Evolutionary conservation across 768 basidiomycete genomes (phyloP), one percentile per base, ranked within the genome.

Genomic region (Astraeus odoratus): DNA sequence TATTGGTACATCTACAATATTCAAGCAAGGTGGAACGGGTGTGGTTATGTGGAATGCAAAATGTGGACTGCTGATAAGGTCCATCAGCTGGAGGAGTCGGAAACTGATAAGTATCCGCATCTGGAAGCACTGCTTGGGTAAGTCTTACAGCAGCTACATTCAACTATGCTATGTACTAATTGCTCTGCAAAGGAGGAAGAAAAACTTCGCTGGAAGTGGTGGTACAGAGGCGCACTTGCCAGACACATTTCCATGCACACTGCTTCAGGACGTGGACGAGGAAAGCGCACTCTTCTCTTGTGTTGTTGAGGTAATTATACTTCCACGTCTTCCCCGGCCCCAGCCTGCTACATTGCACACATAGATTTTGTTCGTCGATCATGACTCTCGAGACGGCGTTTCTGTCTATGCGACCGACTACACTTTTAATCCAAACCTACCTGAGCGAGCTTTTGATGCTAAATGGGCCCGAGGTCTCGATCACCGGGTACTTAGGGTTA

Each of bases 321-420:
- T 36, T 50, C 30, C 23, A 9, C 39, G 27, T 13, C 26, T 25
- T 16, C n/a, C 41, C 19, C 5, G n/a, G 18, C 24, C 23, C 15
- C 20, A 8, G 27, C 42, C 9, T 39, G 35, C 18, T 49, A 30
- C 19, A 12, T 30, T 19, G 43, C 34, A 24, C 22, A 25, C 42
- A 12, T 45, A 83, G 82, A 57, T 81, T 26, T 60, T 84, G 3
- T 68, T 72, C 47, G 48, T 67, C 16, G 61, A 64, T 10, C 50
- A 59, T 16, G 62, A 67, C 35, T 52, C 64, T 15, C 51, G 57
- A 24, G 58, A 64, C 22, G 56, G 57, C 20, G 60, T 70, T 4
- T 68, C 64, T 39, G 58, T 84, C 30, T 80, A 74, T 49, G 75
- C 81, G 25, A 84, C 82, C 7, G 84, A 86, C 57, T 86, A 83